These are phyloP conservation scores for Thermothielavioides terrestris DNA, from an alignment of 495 filamentous ascomycete genomes.

Conservation along the genomic window DNA sequence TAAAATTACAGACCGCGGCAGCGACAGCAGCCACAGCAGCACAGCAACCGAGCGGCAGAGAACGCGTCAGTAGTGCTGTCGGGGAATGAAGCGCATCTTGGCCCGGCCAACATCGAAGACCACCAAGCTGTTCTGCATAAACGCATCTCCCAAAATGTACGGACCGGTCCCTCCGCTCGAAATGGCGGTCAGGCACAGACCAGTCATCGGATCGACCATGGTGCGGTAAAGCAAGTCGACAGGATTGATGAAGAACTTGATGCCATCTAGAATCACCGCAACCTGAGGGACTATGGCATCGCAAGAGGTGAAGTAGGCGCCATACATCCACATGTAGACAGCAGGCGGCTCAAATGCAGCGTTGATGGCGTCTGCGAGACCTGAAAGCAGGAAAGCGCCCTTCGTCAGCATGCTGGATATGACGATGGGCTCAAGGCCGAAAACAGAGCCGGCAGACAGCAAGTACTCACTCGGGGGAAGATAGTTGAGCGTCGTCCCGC, in stretches of 20 bases:
- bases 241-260: slow-evolving; percentile 45
- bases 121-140: slow-evolving; percentile 55
- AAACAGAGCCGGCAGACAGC: neutral
- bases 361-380: slow-evolving; percentile 44
- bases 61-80: slow-evolving; percentile 22
- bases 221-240: slow-evolving; percentile 45
- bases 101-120: slow-evolving; percentile 53
- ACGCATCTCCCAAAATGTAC: slow-evolving; percentile 53
- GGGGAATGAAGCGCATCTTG: slow-evolving; percentile 41
- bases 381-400: slow-evolving; percentile 6
- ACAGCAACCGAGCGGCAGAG: neutral
- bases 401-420: neutral
- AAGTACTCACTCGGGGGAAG: slow-evolving; percentile 26
- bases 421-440: neutral
- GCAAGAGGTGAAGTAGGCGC: slow-evolving; percentile 47
- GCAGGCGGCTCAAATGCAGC: slow-evolving; percentile 47
- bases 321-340: slow-evolving; percentile 34
- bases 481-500: slow-evolving; percentile 39
- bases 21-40: neutral
- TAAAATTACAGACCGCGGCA: neutral
- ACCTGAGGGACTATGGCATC: slow-evolving; percentile 46
- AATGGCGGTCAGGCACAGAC: slow-evolving; percentile 43
- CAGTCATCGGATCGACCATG: slow-evolving; percentile 30
- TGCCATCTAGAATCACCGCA: slow-evolving; percentile 41
- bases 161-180: slow-evolving; percentile 33